phyloP scores from a whole-genome alignment of 345 rosid genomes.

The Nephelium lappaceum region DNA sequence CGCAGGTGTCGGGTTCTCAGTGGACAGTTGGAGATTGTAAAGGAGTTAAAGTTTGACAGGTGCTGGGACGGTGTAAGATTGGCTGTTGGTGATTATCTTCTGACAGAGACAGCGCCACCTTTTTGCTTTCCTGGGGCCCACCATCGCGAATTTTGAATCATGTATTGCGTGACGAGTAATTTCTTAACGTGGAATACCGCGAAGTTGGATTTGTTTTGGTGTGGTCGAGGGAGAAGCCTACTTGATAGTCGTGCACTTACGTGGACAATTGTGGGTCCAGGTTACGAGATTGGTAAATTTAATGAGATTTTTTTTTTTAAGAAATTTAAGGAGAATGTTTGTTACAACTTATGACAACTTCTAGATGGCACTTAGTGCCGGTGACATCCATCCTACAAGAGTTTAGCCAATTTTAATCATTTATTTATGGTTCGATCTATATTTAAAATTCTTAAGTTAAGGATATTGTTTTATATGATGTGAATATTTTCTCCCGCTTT shows the following conservation, averaged over 20 bases:
- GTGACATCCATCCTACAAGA: no score
- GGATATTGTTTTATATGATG: no score
- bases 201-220: not conserved
- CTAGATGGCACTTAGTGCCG: no score
- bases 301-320: no score
- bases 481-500: no score
- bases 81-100: conserved; percentile 1
- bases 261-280: not conserved
- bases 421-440: no score
- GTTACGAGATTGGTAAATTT: not conserved
- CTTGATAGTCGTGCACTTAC: not conserved
- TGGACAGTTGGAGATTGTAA: not conserved
- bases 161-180: conserved; percentile 2
- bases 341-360: no score
- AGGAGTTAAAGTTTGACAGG: not conserved
- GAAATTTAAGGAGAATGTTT: no score
- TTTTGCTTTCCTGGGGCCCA: conserved; percentile 25
- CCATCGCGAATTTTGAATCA: conserved; percentile 5
- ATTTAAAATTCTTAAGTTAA: no score
- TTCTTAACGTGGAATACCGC: not conserved
- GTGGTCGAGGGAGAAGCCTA: not conserved
- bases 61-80: not conserved
- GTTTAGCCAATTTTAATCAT: no score
- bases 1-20: not conserved
- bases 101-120: conserved; percentile 27